Evolutionary conservation across 768 basidiomycete genomes (phyloP), one percentile per base, ranked within the genome.

Genomic region (Hemileccinum impolitum): DNA sequence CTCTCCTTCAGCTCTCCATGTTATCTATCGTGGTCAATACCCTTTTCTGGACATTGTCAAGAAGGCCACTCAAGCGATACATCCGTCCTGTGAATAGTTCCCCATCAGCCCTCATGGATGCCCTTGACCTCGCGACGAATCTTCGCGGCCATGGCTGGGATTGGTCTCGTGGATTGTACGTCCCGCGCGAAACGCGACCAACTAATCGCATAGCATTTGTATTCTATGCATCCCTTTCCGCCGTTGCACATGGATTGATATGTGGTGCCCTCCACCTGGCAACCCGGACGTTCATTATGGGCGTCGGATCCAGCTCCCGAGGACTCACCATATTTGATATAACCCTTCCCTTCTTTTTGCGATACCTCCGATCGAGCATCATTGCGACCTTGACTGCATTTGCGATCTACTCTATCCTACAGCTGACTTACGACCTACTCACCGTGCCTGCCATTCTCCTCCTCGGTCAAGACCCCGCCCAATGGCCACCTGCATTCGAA

Each of bases 111-210:
- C 4, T 43, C 39, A 34, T 53, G 30, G 74, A 85, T 50, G 75
- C 77, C 2, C 58, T 73, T 15, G 81, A 85, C 45, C 70, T 86
- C 17, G 54, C 54, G 14, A 66, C 67, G 55, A 80, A 76, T 51
- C 58, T 79, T n/a, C 79, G 84, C 17, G 84, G 83, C 5, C 58
- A 71, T 45, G 81, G 79, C n/a, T 85, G 83, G 82, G 68, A 75
- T 41, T 84, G 80, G 76, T 78, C 80, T 2, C 55, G 64, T 23
- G 54, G 57, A 26, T 30, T 56, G 12, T 51, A 57, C 34, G 23
- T 66, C 12, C 59, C 66, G 11, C 60, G 53, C 13, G 75, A 77
- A 51, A 71, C 69, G 4, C 75, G 76, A n/a, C 68, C 72, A 4
- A 52, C 61, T 3, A 72, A 75, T n/a, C 68, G 59, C 8, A 23